Evolutionary conservation across 192 early-diverging fungal genomes (phyloP).

Genomic region (Backusella mclennaniae): DNA sequence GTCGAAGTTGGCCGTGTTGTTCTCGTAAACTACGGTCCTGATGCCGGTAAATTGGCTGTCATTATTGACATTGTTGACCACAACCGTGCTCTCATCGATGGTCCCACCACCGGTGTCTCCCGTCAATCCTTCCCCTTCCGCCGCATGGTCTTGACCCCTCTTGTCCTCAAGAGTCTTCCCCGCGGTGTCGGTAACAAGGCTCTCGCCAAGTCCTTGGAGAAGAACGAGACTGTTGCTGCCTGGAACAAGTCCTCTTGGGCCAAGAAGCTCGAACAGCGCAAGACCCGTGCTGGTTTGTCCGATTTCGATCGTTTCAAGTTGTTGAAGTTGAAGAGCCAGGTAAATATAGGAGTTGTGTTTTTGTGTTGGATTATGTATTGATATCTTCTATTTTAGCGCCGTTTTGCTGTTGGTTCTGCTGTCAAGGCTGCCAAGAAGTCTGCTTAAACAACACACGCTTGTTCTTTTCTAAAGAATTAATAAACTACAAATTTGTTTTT

Average conservation of each 20-base stretch:
- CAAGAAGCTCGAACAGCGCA: constrained; percentile 89
- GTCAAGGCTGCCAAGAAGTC: constrained; percentile 33
- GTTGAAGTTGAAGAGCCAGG: constrained; percentile 89
- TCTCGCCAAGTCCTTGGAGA: constrained; percentile 80
- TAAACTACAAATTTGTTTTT: constrained; percentile 2
- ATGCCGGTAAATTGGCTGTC: constrained; percentile 96
- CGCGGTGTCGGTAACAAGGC: constrained; percentile 74
- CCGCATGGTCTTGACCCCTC: constrained; percentile 86
- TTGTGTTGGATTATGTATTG: too few relatives aligned
- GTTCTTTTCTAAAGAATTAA: constrained; percentile 4
- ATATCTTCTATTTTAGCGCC: constrained; percentile 15
- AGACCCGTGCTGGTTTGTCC: constrained; percentile 69
- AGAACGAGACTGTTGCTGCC: constrained; percentile 74
- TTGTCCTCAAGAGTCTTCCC: constrained; percentile 82
- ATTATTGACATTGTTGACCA: constrained; percentile 99
- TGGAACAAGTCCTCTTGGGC: constrained; percentile 94
- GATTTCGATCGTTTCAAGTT: constrained; percentile 99
- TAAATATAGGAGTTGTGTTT: constrained; percentile 33
- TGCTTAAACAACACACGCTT: constrained; percentile 24
- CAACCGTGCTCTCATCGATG: constrained; percentile 95
- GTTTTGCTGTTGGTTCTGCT: constrained; percentile 28
- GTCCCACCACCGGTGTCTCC: constrained; percentile 90
- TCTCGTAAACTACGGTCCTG: constrained; percentile 89
- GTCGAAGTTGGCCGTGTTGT: constrained; percentile 99
- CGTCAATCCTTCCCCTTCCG: constrained; percentile 89